Conservation (phyloP, 345 rosid genomes). For the sweet orange (Citrus sinensis) region DVS_A1.0 CM039163.1:6587501-6588000, state of each 20-base stretch:
- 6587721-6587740: neutral
- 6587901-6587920: neutral
- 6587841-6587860: neutral
- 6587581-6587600: neutral
- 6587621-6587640: neutral
- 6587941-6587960: constrained; percentile 65
- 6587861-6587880: too few relatives aligned
- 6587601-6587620: neutral
- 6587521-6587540: too few relatives aligned
- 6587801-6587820: neutral
- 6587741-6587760: neutral
- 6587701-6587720: neutral
- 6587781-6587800: neutral
- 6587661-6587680: neutral
- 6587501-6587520: neutral
- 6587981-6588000: neutral
- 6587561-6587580: neutral
- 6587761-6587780: neutral
- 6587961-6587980: constrained; percentile 95
- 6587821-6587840: neutral
- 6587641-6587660: neutral
- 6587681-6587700: neutral
- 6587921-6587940: neutral
- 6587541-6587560: too few relatives aligned
- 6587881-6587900: neutral